Evolutionary conservation across 352 stramenopile species (phyloP).

Genomic region (Blastocystis hominis): DNA sequence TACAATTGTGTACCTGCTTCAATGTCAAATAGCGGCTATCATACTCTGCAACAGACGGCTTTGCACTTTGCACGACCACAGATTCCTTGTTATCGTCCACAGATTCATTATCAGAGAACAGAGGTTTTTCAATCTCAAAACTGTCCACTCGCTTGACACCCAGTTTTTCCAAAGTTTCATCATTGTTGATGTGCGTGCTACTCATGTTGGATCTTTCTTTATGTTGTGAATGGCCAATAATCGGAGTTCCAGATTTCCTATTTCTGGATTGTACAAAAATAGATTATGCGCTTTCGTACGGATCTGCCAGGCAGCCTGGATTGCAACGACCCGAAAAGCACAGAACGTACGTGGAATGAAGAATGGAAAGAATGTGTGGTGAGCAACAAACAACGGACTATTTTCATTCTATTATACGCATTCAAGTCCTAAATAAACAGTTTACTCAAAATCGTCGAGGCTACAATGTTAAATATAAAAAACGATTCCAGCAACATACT

Average conservation of each 20-base stretch:
- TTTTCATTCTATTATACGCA: no score
- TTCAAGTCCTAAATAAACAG: not conserved
- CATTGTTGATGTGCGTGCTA: not conserved
- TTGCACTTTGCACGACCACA: not conserved
- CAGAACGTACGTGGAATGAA: no score
- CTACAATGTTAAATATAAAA: not conserved
- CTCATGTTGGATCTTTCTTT: not conserved
- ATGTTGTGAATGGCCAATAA: not conserved
- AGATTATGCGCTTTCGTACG: no score
- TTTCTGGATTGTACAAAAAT: no score
- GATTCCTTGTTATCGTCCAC: constrained; percentile 12
- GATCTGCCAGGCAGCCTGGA: no score
- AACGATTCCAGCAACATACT: not conserved
- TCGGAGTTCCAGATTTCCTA: not conserved
- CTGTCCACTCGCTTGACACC: not conserved
- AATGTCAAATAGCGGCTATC: constrained; percentile 7
- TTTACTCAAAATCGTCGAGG: not conserved
- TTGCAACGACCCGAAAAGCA: no score
- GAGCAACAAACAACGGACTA: no score
- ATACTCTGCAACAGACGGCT: not conserved
- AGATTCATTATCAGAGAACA: constrained; percentile 41
- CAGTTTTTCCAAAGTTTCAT: not conserved
- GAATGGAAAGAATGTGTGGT: no score
- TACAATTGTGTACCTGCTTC: not conserved
- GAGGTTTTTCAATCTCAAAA: constrained; percentile 54